A percentile compares a stretch with the other conserved stretches of the same genome.
Evolutionary conservation across 768 basidiomycete species (phyloP).

Genomic region (Tricholoma bakamatsutake): DNA sequence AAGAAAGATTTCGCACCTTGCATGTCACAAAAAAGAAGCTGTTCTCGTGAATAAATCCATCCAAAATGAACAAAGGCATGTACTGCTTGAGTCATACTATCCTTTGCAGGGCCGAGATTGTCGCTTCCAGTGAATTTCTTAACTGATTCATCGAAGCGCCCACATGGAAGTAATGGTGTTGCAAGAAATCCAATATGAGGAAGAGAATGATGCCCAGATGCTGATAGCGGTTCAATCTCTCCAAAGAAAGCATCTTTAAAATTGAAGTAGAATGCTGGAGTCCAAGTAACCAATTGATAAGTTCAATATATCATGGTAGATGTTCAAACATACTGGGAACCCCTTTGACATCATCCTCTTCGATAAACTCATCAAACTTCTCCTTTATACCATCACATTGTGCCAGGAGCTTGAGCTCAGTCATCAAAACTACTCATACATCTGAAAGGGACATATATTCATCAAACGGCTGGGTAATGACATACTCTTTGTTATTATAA

Average conservation of each 20-base stretch:
- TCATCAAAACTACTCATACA: background rate
- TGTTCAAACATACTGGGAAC: background rate
- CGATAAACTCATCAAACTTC: background rate
- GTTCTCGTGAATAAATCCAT: background rate
- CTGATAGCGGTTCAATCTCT: background rate
- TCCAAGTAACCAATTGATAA: background rate
- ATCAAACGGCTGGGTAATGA: slow-evolving; percentile 3
- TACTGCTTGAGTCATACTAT: background rate
- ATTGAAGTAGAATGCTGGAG: background rate
- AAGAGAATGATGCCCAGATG: background rate
- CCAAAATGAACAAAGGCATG: background rate
- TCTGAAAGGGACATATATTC: slow-evolving; percentile 1
- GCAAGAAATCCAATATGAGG: background rate
- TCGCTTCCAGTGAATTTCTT: background rate
- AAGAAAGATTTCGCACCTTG: background rate
- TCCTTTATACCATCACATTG: background rate
- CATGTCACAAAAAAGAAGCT: background rate
- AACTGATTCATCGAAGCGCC: background rate
- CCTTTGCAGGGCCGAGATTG: background rate
- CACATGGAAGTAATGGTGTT: background rate
- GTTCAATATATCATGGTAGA: background rate
- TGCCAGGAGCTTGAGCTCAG: background rate
- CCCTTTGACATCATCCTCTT: background rate
- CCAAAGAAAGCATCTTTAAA: background rate
- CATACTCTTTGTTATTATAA: slow-evolving; percentile 7